phyloP scores from a whole-genome alignment of 768 basidiomycete species.

The Terana coerulea region DNA sequence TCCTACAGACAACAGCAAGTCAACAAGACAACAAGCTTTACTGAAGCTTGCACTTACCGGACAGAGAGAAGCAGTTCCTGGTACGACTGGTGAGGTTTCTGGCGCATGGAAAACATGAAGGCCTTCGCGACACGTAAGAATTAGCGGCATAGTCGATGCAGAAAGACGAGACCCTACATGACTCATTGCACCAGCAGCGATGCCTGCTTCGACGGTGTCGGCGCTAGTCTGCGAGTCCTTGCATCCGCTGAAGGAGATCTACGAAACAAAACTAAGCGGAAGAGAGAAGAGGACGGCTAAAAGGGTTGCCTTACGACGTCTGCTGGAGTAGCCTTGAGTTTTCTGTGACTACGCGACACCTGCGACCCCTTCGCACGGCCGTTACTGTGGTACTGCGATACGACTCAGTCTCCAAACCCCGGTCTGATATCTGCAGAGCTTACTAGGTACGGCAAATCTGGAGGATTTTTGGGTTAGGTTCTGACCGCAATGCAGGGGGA shows the following conservation, averaged over 20 bases:
- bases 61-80: conserved; percentile 52
- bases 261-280: conserved; percentile 5
- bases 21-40: too few species aligned
- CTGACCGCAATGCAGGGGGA: conserved; percentile 1
- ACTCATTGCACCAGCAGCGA: conserved; percentile 70
- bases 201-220: conserved; percentile 62
- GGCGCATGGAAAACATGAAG: conserved; percentile 55
- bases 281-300: not conserved
- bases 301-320: conserved; percentile 70
- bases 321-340: conserved; percentile 66
- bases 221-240: conserved; percentile 83
- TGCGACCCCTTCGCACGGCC: conserved; percentile 26
- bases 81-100: conserved; percentile 58
- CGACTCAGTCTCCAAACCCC: too few species aligned
- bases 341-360: conserved; percentile 6
- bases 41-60: too few species aligned
- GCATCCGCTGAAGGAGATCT: conserved; percentile 85
- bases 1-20: too few species aligned
- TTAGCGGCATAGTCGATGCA: too few species aligned
- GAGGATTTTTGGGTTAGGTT: not conserved
- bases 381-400: conserved; percentile 26
- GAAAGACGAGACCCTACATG: too few species aligned
- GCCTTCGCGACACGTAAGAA: too few species aligned
- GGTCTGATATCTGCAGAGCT: too few species aligned
- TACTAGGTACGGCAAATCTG: conserved; percentile 70